Evolutionary conservation across 768 basidiomycete genomes (phyloP).

Genomic region (Tulasnella sp.): DNA sequence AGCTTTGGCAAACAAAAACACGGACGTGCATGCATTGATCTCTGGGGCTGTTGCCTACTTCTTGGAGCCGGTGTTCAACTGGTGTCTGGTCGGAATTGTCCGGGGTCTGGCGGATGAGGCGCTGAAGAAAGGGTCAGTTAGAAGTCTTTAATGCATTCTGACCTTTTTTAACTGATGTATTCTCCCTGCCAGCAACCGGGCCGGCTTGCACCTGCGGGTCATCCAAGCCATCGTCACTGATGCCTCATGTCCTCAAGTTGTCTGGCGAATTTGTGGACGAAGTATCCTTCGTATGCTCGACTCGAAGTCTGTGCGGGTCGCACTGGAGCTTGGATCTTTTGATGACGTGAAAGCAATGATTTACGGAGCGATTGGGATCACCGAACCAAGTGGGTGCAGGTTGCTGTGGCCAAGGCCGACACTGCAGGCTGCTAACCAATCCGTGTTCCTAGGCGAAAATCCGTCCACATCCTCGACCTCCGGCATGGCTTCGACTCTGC

Average conservation of each 20-base stretch:
- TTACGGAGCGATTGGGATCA: neutral
- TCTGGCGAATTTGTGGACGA: conserved; percentile 19
- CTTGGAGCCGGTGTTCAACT: conserved; percentile 24
- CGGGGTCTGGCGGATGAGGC: conserved; percentile 21
- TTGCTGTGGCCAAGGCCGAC: neutral
- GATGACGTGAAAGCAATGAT: conserved; percentile 4
- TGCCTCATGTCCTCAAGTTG: conserved; percentile 13
- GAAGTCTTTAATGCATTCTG: neutral
- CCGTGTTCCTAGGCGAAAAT: neutral
- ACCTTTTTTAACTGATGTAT: neutral
- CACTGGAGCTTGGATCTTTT: neutral
- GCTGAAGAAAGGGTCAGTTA: conserved; percentile 25
- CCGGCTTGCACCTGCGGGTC: conserved; percentile 5
- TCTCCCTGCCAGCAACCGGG: neutral
- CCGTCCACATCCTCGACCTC: neutral
- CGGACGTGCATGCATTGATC: conserved; percentile 7
- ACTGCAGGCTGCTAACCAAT: neutral
- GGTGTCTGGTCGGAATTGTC: conserved; percentile 27
- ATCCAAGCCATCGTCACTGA: conserved; percentile 16
- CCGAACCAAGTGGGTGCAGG: neutral
- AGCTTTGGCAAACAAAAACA: conserved; percentile 10
- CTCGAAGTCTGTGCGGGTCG: neutral
- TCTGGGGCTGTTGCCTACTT: conserved; percentile 26
- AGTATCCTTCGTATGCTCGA: conserved; percentile 19
- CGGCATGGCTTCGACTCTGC: conserved; percentile 11